Conservation (phyloP, 2,329 filamentous ascomycete species). For the Phoma sp. region DNA sequence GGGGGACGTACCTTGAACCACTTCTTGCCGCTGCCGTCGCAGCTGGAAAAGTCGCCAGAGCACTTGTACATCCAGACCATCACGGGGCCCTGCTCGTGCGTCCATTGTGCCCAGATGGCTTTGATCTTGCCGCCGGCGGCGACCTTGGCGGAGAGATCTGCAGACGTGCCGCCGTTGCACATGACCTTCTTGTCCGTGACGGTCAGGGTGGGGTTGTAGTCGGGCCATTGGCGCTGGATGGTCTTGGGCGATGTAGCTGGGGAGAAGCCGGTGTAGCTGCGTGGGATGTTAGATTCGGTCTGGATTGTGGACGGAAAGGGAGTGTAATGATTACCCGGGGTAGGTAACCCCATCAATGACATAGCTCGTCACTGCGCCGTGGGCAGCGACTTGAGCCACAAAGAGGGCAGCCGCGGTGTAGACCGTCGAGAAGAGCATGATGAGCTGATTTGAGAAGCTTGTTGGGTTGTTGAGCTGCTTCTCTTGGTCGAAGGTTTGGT, state of each 20-base stretch:
- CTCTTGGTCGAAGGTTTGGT: background rate
- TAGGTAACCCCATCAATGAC: constrained; percentile 42
- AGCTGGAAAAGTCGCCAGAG: constrained; percentile 54
- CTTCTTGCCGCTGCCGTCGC: constrained; percentile 58
- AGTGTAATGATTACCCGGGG: constrained; percentile 29
- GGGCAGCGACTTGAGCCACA: constrained; percentile 39
- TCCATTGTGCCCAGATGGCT: constrained; percentile 64
- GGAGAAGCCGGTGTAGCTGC: constrained; percentile 60
- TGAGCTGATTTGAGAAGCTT: constrained; percentile 21
- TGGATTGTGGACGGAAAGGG: constrained; percentile 23
- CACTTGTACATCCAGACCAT: constrained; percentile 64
- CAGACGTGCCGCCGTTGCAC: constrained; percentile 58
- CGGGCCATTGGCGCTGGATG: constrained; percentile 64
- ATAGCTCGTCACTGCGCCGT: constrained; percentile 47
- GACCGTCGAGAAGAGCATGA: constrained; percentile 47
- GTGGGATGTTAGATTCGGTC: constrained; percentile 43
- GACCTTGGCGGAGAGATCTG: constrained; percentile 53
- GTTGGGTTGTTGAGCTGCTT: background rate
- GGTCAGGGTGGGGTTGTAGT: constrained; percentile 62
- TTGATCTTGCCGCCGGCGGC: constrained; percentile 58
- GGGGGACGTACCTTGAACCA: constrained; percentile 59
- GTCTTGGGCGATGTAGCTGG: constrained; percentile 56
- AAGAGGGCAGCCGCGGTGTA: constrained; percentile 42
- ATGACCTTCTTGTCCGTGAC: constrained; percentile 59
- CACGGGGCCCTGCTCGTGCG: constrained; percentile 63